Percentiles rank a stretch among this genome's conserved stretches.
phyloP scores from a whole-genome alignment of 139 green algal genomes.

The Coelastrella sp. region DNA sequence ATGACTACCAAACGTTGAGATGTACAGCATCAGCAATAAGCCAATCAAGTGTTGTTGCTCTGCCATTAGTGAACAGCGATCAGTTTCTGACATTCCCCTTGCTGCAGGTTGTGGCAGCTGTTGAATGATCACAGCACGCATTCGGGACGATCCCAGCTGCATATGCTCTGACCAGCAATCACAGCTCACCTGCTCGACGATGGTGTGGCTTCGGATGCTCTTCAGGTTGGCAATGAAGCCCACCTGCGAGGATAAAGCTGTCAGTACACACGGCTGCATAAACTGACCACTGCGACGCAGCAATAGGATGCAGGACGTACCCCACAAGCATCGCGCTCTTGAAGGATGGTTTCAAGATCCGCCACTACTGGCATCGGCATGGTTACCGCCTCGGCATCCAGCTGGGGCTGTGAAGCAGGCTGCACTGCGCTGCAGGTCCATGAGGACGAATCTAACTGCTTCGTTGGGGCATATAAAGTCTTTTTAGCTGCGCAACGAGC shows the following conservation, averaged over 20 bases:
- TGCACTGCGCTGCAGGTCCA: constrained; percentile 30
- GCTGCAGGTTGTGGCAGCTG: too few species aligned
- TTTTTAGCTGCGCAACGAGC: neutral
- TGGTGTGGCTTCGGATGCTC: constrained; percentile 88
- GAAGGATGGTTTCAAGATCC: constrained; percentile 91
- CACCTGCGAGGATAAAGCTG: constrained; percentile 71
- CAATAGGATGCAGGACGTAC: constrained; percentile 67
- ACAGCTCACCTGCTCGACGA: constrained; percentile 85
- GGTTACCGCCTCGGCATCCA: neutral
- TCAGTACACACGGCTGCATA: too few species aligned
- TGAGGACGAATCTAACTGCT: neutral
- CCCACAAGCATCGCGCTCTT: constrained; percentile 95
- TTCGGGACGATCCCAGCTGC: too few species aligned
- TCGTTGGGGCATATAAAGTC: neutral
- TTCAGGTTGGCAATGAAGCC: constrained; percentile 97
- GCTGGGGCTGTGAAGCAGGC: neutral
- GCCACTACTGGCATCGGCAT: constrained; percentile 57
- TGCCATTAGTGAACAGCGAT: too few species aligned
- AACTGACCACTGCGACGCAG: too few species aligned
- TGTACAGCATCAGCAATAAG: too few species aligned
- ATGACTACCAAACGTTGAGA: too few species aligned
- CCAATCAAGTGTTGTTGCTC: too few species aligned
- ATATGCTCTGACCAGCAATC: neutral
- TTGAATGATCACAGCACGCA: too few species aligned
- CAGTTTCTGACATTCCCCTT: too few species aligned